Base-by-base conservation (phyloP, 768 basidiomycete species). In the Trametes punicea region DNA sequence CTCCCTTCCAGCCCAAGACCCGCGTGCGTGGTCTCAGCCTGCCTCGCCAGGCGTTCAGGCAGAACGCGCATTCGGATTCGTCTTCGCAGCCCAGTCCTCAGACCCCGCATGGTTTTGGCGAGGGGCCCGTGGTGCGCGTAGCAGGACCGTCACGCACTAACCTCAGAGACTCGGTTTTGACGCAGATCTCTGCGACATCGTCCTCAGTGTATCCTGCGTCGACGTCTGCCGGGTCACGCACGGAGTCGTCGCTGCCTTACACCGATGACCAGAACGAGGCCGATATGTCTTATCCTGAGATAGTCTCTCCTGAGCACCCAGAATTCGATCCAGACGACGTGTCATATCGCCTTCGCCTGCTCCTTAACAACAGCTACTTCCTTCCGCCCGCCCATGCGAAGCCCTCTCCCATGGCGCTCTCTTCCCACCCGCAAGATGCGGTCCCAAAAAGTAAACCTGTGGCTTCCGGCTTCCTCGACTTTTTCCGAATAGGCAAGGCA, bases 301-400 rank as follows among this genome's bases (percentile, higher is more conserved):
- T 66, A 48, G 62, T 63, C 25, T 63, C 63, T 10, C 61, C 63
- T 0, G 67, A 67, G 9, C 57, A 66, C 9, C 49, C 64, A 7
- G 66, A 70, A 31, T 70, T 76, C 56, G 75, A 75, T 63, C 77
- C 79, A 20, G 90, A 93, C 70, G 91, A 93, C 65, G 90, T 93
- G 36, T 84, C 89, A 18, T 90, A 90, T 72, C 87, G 91, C 21
- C 81, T 93, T 18, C 86, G 84, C 36, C 79, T 93, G 50, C 81
- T 93, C 36, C 86, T 93, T 51, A 88, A 87, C 69, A 93, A 93
- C 71, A 92, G 79, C 65, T 93, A 93, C 68, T 93, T 90, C 66
- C 82, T 93, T 33, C 91, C 91, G 3, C 92, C 91, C 9, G 90
- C 91, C 0, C 91, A 93, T 65, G 79, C 84, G 38, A 93, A 93